phyloP scores from a whole-genome alignment of 2,329 filamentous ascomycete genomes.

The Coniochaeta hoffmannii region DNA sequence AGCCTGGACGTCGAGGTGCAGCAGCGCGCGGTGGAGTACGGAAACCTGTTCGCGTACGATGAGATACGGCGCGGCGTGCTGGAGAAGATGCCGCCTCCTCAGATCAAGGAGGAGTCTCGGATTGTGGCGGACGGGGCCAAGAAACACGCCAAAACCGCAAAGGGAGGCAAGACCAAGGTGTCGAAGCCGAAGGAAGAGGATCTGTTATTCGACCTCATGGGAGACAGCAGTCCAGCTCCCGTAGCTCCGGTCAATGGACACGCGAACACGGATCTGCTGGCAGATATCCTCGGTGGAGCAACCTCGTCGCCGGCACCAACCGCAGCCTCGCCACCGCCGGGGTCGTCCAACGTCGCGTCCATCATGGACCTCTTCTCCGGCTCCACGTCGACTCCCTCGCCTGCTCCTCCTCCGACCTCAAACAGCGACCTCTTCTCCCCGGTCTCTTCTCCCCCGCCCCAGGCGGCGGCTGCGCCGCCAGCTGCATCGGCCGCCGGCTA shows the following conservation, averaged over 20 bases:
- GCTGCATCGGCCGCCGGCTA: conserved; percentile 41
- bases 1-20: conserved; percentile 94
- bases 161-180: conserved; percentile 68
- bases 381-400: conserved; percentile 25
- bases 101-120: conserved; percentile 91
- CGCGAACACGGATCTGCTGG: conserved; percentile 76
- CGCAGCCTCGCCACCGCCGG: conserved; percentile 38
- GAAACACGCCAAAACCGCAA: conserved; percentile 60
- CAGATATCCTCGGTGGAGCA: conserved; percentile 76
- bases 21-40: conserved; percentile 91
- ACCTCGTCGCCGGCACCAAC: conserved; percentile 40
- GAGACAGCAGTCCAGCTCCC: conserved; percentile 54
- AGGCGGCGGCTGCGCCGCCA: conserved; percentile 24
- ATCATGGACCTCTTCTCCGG: conserved; percentile 86
- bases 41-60: conserved; percentile 88
- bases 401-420: conserved; percentile 32
- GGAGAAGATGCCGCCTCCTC: conserved; percentile 95
- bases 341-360: conserved; percentile 52
- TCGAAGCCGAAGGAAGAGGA: conserved; percentile 86
- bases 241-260: conserved; percentile 45
- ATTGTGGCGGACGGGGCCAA: conserved; percentile 70
- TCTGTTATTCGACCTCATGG: conserved; percentile 87
- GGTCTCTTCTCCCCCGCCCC: conserved; percentile 39
- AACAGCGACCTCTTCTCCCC: conserved; percentile 43
- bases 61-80: conserved; percentile 81